Evolutionary conservation across 345 rosid species (phyloP).

Genomic region (Camelina laxa): DNA sequence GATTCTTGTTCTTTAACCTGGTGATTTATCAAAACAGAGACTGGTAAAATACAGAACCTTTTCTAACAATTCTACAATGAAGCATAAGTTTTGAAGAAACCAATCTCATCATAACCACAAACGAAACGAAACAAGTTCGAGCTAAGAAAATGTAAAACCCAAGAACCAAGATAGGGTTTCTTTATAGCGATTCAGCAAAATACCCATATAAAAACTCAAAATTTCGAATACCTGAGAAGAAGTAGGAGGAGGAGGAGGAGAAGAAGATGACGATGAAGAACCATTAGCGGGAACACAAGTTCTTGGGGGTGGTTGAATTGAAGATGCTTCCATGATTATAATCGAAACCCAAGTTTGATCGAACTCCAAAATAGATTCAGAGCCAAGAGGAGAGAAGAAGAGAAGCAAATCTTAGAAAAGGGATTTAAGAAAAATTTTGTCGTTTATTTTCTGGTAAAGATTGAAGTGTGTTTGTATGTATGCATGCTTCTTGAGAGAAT

Average conservation of each 20-base stretch:
- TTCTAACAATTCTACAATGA: background rate
- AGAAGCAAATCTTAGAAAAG: conserved; percentile 10
- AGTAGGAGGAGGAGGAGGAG: background rate
- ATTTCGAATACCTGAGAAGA: conserved; percentile 39
- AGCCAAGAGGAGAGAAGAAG: conserved; percentile 15
- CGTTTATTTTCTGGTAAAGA: background rate
- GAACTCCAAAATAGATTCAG: conserved; percentile 26
- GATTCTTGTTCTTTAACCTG: conserved; percentile 42
- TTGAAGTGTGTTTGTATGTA: background rate
- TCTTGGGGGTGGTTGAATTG: conserved; percentile 2
- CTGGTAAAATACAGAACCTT: background rate
- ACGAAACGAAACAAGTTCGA: background rate
- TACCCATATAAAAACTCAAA: background rate
- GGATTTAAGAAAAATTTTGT: conserved; percentile 9
- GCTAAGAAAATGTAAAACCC: conserved; percentile 7
- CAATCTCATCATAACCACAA: background rate
- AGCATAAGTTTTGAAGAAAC: background rate
- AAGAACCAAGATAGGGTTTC: conserved; percentile 7
- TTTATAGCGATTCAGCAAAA: background rate
- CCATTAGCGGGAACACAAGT: background rate
- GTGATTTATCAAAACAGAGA: conserved; percentile 13
- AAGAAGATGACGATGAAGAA: conserved; percentile 3
- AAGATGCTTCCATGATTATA: conserved; percentile 31
- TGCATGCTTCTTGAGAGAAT: conserved; percentile 1
- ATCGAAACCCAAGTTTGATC: background rate